Evolutionary conservation across 257 asterid genomes (phyloP).

Genomic region (Echites panduratus): DNA sequence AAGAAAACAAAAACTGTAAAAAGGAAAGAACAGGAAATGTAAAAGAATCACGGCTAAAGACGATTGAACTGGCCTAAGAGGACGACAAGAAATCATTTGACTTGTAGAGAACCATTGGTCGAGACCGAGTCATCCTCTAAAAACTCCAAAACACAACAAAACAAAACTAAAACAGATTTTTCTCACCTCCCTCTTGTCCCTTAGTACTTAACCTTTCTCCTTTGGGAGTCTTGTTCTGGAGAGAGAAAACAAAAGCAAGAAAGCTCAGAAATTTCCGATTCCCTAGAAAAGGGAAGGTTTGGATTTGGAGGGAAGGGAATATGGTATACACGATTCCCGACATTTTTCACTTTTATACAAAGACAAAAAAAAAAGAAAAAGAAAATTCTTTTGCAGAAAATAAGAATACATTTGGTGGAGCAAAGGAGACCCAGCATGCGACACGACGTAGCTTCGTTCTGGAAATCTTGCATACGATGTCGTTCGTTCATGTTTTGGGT

Average conservation of each 20-base stretch:
- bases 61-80: not conserved
- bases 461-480: slow-evolving; percentile 6
- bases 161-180: slow-evolving; percentile 14
- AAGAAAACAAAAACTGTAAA: slow-evolving; percentile 1
- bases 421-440: not conserved
- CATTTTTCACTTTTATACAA: slow-evolving; percentile 20
- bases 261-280: slow-evolving; percentile 27
- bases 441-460: slow-evolving; percentile 15
- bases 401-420: not conserved
- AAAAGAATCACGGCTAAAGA: not conserved
- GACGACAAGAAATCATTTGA: slow-evolving; percentile 15
- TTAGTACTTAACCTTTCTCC: not conserved
- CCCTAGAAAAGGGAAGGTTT: slow-evolving; percentile 52
- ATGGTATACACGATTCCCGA: slow-evolving; percentile 35
- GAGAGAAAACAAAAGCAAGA: not conserved
- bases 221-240: not conserved
- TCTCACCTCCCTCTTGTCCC: not conserved
- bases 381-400: slow-evolving; percentile 4
- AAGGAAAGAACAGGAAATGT: not conserved
- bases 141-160: slow-evolving; percentile 18
- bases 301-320: slow-evolving; percentile 56
- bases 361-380: not conserved
- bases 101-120: not conserved
- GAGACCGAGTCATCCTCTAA: slow-evolving; percentile 1
- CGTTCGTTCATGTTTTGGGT: not conserved